Conservation (phyloP, 2,329 filamentous ascomycete genomes). For the Anthostomella pinea region DNA sequence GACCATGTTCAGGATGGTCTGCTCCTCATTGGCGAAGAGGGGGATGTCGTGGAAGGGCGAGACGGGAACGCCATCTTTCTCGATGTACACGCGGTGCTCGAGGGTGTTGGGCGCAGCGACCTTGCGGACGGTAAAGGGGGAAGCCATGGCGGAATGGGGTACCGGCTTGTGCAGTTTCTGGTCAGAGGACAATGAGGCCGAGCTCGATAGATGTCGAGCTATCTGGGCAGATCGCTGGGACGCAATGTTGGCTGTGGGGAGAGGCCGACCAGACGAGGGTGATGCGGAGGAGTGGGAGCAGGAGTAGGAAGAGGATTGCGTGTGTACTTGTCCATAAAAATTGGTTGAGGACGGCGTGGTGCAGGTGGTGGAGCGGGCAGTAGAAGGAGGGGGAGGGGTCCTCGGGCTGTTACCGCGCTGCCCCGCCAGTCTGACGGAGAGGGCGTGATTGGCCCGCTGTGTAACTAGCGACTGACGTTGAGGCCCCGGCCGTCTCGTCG, state of each 20-base stretch:
- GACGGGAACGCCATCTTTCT: conserved; percentile 92
- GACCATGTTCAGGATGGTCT: conserved; percentile 97
- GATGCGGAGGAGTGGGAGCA: conserved; percentile 8
- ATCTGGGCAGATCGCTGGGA: conserved; percentile 51
- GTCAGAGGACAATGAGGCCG: conserved; percentile 27
- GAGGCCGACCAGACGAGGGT: conserved; percentile 6
- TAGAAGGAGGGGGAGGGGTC: too few species aligned
- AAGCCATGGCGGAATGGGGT: conserved; percentile 50
- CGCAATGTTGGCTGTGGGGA: conserved; percentile 40
- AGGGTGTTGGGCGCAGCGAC: conserved; percentile 86
- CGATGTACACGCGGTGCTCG: conserved; percentile 95
- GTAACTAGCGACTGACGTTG: conserved; percentile 16
- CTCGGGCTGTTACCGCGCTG: conserved; percentile 19
- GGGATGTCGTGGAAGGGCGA: conserved; percentile 99
- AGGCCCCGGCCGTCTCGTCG: conserved; percentile 10
- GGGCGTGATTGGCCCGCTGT: conserved; percentile 30
- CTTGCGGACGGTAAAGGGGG: conserved; percentile 77
- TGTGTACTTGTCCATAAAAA: conserved; percentile 19
- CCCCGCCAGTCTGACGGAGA: conserved; percentile 26
- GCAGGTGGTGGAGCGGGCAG: conserved; percentile 10
- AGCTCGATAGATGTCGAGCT: conserved; percentile 51
- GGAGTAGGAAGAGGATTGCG: conserved; percentile 13
- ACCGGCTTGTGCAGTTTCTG: conserved; percentile 12
- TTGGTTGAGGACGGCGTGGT: conserved; percentile 14
- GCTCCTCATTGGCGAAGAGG: conserved; percentile 93